Conservation (phyloP, 208 protist genomes). For the Acanthamoeba culbertsoni region DNA sequence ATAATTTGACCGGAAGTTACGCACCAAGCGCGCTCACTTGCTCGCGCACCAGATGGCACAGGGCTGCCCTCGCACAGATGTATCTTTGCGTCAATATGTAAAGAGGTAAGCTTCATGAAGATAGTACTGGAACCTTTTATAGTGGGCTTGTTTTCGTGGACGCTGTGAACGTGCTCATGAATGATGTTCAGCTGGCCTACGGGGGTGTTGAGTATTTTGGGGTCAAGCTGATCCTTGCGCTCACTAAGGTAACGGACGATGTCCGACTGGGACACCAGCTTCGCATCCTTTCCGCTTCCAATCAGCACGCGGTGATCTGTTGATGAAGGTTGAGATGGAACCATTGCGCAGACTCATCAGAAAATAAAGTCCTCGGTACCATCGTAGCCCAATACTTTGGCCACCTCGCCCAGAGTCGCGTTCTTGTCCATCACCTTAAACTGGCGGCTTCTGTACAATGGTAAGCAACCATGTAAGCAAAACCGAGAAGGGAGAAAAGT, state of each 20-base stretch:
- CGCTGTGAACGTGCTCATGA: not conserved
- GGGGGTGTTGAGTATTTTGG: not conserved
- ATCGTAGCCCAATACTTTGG: not conserved
- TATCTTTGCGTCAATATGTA: no score
- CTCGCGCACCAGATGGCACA: not conserved
- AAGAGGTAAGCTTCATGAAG: not conserved
- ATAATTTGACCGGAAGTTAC: not conserved
- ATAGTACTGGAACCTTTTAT: not conserved
- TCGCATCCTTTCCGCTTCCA: not conserved
- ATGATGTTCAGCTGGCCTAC: not conserved
- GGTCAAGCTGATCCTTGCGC: not conserved
- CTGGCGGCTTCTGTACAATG: not conserved
- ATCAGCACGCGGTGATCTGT: not conserved
- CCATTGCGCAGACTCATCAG: not conserved
- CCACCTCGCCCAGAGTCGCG: not conserved
- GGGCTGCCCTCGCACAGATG: no score
- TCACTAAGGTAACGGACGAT: constrained; percentile 9
- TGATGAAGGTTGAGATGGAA: not conserved
- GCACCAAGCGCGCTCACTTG: not conserved
- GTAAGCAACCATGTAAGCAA: not conserved
- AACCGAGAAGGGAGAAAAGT: not conserved
- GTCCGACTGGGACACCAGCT: not conserved
- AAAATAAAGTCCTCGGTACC: not conserved
- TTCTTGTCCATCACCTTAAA: not conserved
- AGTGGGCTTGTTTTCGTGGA: not conserved